Evolutionary conservation across 345 rosid species (phyloP), one percentile per base, ranked within the genome.

Genomic region (Odontarrhena argentea): DNA sequence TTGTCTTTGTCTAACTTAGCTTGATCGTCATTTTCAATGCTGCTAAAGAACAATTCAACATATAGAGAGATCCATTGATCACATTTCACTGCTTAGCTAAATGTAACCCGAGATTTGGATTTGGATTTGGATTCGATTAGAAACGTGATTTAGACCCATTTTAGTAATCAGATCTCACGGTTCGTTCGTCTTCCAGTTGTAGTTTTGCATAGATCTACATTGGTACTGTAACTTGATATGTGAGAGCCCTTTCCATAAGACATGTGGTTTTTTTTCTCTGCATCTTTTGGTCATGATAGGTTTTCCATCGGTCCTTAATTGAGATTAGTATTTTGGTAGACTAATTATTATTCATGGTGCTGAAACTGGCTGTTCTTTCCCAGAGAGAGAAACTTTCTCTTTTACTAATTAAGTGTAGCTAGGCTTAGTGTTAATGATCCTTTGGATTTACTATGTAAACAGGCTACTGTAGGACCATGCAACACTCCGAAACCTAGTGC

Each of bases 401-500:
- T 48, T 18, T 58, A 49, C 35, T 6, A 12, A 25, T 26, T 4
- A 25, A 56, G 10, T 46, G n/a, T 37, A 36, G 38, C 48, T 68
- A 60, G 67, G 66, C 53, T 78, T 46, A 7, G 45, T 26, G 24
- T 37, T 63, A 40, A 73, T 76, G 43, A 40, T 26, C 52, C 70
- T 32, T 37, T 71, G 35, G 50, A 42, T 57, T 80, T 56, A 25
- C 36, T 43, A 60, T 79, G 68, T 78, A 74, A 71, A 70, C 92
- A 91, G 99, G 99, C 99, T 55, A 85, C 86, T 18, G 68, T 83
- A 41, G 99, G 99, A 70, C 92, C 94, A 67, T 95, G 99, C 79
- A 89, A 84, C 61, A 72, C 79, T 36, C 79, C 97, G 0, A 95
- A 91, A 74, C 99, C 99, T 13, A 89, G 94, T 76, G 74, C 87